Evolutionary conservation across 176 grass and related monocot species (phyloP), one percentile per base, ranked within the genome.

Genomic region (Carex scoparia): DNA sequence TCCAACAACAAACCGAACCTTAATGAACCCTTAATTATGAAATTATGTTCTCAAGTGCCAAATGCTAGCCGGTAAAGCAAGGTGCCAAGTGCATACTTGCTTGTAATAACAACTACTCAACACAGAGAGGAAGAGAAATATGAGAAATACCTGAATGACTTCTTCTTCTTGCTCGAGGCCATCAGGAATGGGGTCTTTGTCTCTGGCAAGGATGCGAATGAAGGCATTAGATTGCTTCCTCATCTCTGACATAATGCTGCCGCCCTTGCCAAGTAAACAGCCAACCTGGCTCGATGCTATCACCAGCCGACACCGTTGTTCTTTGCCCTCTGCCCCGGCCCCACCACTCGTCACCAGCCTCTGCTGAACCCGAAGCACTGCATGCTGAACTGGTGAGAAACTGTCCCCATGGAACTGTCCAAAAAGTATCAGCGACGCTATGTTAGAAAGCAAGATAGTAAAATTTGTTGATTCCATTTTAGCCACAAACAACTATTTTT

Each of bases 191-290:
- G 93, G 90, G 46, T 92, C 93, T 92, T 95, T 95, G 46, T 91
- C 93, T 95, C 93, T 95, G 65, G 86, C 81, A 76, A 94, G 46
- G 75, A 99, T 91, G 63, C 94, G 63, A 84, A 99, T 94, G 68
- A 92, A 91, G 75, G 96, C 96, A 84, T 89, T 84, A 79, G 96
- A 94, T 70, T 90, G 84, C 81, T 95, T 99, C 90, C 96, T 95
- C 93, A 99, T 95, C 89, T 99, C 93, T 84, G 93, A 62, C 62
- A 99, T 94, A 58, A 99, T 90, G 80, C 84, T 79, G 57, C 96
- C 96, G 53, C 93, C 96, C 88, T 95, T 99, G 68, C 93, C 96
- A 49, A 99, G 91, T 81, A 99, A 87, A 71, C 93, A 99, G 60
- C 96, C 93, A 75, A 90, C 90, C 81, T 99, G 96, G 81, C 89